Evolutionary conservation across 2,329 filamentous ascomycete genomes (phyloP), one percentile per base, ranked within the genome.

Genomic region (Xylariaceae sp.): DNA sequence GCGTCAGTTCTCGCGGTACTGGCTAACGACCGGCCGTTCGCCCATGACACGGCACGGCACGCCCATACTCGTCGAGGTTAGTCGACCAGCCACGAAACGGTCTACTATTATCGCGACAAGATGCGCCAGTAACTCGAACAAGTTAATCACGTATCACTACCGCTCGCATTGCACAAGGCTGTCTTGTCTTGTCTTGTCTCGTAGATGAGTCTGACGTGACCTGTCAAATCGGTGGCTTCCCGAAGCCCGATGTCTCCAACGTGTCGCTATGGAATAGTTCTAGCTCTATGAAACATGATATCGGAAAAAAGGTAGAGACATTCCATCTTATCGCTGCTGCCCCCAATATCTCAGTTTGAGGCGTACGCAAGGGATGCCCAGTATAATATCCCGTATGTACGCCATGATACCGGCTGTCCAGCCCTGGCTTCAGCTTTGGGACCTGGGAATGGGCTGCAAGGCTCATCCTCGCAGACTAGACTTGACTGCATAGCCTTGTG

Each of bases 201-300:
- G 23, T n/a, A 42, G 37, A 42, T 42, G 37, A 42, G 37, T 42
- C 37, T 42, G 11, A 42, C 37, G 18, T 51, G 49, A 51, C 49
- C 10, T 35, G 49, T 51, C 49, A 51, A 51, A 51, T 51, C 49
- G 49, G 49, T 51, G 49, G 49, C 49, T 51, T 35, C 23, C 30
- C 23, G 49, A 51, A 30, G 8, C 49, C 11, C 47, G 17, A 49
- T 9, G 9, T n/a, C 23, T 30, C 30, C 18, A 18, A 10, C 48
- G 13, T 18, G 11, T n/a, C 4, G 10, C 13, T 50, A 18, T 17
- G 17, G 8, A 9, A 9, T 17, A 17, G n/a, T 15, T 15, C 13
- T 7, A 30, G 23, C 23, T 30, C 23, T 2, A n/a, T 30, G 49
- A 51, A 35, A 51, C 49, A 51, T 4, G 47, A 18, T 18, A 49